Evolutionary conservation across 2,329 filamentous ascomycete genomes (phyloP).

Genomic region (Neofusicoccum laricinum): DNA sequence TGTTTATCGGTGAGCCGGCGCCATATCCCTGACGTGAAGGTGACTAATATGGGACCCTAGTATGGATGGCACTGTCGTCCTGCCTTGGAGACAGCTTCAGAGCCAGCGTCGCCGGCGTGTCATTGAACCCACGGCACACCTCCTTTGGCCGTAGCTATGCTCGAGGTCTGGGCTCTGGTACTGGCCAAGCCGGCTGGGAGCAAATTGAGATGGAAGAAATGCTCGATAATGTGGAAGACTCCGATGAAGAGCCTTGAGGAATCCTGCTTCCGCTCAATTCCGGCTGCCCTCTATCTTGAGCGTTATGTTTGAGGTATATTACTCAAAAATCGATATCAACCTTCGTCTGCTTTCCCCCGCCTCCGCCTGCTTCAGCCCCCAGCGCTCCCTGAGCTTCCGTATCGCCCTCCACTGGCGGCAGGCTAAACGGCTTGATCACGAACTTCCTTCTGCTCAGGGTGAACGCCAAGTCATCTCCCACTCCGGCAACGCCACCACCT

Average conservation of each 20-base stretch:
- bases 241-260: conserved; percentile 17
- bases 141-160: conserved; percentile 57
- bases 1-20: conserved; percentile 25
- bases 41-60: conserved; percentile 23
- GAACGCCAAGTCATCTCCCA: conserved; percentile 86
- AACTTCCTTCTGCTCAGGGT: conserved; percentile 80
- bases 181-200: conserved; percentile 55
- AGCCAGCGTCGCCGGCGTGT: conserved; percentile 40
- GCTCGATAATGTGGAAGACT: conserved; percentile 38
- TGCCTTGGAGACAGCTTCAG: conserved; percentile 55
- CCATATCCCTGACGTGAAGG: no score
- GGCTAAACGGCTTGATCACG: conserved; percentile 80
- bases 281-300: conserved; percentile 20
- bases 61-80: conserved; percentile 53
- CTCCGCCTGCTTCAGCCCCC: conserved; percentile 37
- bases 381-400: conserved; percentile 54
- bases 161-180: conserved; percentile 52
- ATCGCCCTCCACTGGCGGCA: conserved; percentile 82
- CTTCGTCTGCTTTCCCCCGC: conserved; percentile 51
- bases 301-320: background rate
- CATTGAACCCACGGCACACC: conserved; percentile 41
- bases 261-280: background rate
- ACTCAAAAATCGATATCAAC: conserved; percentile 68
- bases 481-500: conserved; percentile 57
- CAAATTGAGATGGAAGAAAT: conserved; percentile 63